A percentile compares a stretch with the other conserved stretches of the same genome.
phyloP scores from a whole-genome alignment of 352 stramenopile species.

The Pythium chondricola region DNA sequence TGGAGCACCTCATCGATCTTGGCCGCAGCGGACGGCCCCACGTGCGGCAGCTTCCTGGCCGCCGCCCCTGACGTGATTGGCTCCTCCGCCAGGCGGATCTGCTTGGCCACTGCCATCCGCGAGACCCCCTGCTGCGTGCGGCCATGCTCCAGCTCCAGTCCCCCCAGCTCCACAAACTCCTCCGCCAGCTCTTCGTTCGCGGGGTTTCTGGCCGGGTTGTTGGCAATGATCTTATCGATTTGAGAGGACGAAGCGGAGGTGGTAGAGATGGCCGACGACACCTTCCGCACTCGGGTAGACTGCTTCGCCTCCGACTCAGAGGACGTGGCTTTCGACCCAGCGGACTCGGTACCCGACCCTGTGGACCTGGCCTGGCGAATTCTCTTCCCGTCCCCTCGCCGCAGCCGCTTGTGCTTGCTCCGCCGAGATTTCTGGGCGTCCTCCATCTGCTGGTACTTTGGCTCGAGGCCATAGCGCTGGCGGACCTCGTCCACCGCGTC shows the following conservation, averaged over 20 bases:
- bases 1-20: slow-evolving; percentile 37
- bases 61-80: slow-evolving; percentile 26
- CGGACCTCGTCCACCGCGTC: slow-evolving; percentile 54
- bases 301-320: neutral
- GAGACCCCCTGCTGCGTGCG: slow-evolving; percentile 34
- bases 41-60: slow-evolving; percentile 17
- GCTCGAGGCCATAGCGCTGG: slow-evolving; percentile 47
- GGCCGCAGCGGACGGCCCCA: slow-evolving; percentile 24
- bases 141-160: slow-evolving; percentile 24
- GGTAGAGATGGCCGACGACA: neutral
- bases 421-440: slow-evolving; percentile 33
- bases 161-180: slow-evolving; percentile 40
- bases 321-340: neutral
- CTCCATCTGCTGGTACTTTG: slow-evolving; percentile 43
- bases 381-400: slow-evolving; percentile 10
- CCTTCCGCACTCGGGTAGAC: neutral
- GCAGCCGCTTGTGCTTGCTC: slow-evolving; percentile 9
- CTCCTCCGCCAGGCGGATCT: slow-evolving; percentile 23
- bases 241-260: slow-evolving; percentile 1
- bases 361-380: neutral
- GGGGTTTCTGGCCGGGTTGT: slow-evolving; percentile 28
- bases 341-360: neutral
- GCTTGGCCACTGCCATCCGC: slow-evolving; percentile 34
- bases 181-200: slow-evolving; percentile 33
- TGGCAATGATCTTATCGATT: slow-evolving; percentile 25